Conservation (phyloP, 169 alveolate species). For the Prorocentrum cordatum region DNA sequence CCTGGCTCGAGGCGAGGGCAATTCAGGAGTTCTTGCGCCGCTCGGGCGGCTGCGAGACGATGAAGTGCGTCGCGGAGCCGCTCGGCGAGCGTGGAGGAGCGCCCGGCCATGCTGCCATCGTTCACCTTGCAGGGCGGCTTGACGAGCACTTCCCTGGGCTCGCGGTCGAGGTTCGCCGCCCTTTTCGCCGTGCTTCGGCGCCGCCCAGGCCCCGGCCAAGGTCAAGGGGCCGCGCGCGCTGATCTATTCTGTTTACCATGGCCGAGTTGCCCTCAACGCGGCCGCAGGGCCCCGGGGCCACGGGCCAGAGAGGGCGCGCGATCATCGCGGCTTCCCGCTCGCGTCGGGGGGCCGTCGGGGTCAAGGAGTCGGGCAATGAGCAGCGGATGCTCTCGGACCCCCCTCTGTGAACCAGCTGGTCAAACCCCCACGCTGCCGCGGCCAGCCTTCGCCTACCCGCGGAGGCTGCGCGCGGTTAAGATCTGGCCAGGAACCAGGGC, state of each 20-base stretch:
- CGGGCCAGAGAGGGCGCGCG: background rate
- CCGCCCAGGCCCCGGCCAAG: background rate
- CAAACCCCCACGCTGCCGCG: conserved; percentile 7
- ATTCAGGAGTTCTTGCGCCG: background rate
- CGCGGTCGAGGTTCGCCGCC: background rate
- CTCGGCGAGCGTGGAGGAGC: conserved; percentile 21
- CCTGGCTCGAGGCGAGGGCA: background rate
- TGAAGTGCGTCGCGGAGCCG: background rate
- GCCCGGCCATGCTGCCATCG: background rate
- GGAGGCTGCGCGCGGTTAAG: background rate
- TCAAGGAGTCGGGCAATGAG: no score
- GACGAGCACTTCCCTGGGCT: background rate
- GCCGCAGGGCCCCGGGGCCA: background rate
- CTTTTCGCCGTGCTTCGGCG: background rate
- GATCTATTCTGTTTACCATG: background rate
- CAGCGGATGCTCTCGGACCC: conserved; percentile 4
- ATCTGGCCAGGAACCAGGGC: background rate
- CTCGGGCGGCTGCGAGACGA: background rate
- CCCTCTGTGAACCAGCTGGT: background rate
- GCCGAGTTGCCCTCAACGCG: background rate
- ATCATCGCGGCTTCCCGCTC: background rate
- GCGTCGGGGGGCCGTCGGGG: conserved; percentile 30
- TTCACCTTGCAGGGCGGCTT: background rate
- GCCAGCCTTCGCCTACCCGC: conserved; percentile 2
- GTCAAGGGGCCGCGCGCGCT: background rate